Conservation (phyloP, 305 asterid species). For the Fraxinus floribunda region DNA sequence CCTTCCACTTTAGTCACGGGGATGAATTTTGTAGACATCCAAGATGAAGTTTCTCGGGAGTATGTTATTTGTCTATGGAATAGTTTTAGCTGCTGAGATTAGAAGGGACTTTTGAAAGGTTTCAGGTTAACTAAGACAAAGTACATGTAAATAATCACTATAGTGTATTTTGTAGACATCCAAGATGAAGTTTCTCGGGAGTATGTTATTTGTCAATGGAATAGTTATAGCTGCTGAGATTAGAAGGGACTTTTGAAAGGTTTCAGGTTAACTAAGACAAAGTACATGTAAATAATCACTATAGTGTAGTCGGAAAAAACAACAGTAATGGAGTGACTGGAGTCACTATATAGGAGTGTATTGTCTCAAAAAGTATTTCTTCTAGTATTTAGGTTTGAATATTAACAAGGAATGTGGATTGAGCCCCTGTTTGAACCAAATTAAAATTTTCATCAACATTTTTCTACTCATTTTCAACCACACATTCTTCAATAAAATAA, state of each 20-base stretch:
- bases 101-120: not conserved
- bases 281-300: not conserved
- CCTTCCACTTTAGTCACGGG: not conserved
- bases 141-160: not conserved
- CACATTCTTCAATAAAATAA: too few relatives aligned
- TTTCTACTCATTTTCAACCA: too few relatives aligned
- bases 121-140: not conserved
- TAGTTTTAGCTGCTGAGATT: not conserved
- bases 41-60: not conserved
- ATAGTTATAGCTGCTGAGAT: not conserved
- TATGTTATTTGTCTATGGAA: not conserved
- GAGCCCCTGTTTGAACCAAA: too few relatives aligned
- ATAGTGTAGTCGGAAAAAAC: not conserved
- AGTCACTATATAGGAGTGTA: not conserved
- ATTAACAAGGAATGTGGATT: not conserved
- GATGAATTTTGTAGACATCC: not conserved
- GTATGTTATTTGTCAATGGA: not conserved
- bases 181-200: not conserved
- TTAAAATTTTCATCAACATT: too few relatives aligned
- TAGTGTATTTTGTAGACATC: not conserved
- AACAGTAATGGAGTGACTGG: not conserved
- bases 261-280: not conserved
- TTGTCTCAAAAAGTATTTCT: not conserved
- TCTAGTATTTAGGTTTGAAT: not conserved
- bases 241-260: not conserved